These are phyloP conservation scores for Suillus clintonianus DNA, from an alignment of 768 basidiomycete genomes.

Conservation along the genomic window DNA sequence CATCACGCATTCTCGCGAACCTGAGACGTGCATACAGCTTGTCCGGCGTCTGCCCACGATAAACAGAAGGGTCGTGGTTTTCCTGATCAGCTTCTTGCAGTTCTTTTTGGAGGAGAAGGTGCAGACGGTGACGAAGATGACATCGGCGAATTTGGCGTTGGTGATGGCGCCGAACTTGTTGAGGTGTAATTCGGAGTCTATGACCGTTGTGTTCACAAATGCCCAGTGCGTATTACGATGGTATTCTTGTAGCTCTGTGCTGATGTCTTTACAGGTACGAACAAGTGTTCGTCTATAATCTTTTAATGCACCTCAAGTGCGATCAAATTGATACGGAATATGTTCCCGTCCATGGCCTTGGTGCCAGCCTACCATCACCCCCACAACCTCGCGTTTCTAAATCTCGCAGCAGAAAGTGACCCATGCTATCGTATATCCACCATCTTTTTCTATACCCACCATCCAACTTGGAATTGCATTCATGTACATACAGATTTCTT, in stretches of 20 bases:
- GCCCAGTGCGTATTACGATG: conserved; percentile 63
- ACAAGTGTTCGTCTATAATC: conserved; percentile 83
- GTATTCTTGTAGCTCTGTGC: background rate
- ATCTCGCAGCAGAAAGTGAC: conserved; percentile 53
- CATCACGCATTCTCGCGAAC: conserved; percentile 65
- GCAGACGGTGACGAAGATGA: conserved; percentile 83
- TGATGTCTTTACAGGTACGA: conserved; percentile 62
- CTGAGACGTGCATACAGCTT: conserved; percentile 71
- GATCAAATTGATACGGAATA: conserved; percentile 76
- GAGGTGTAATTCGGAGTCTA: conserved; percentile 84
- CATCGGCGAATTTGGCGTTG: conserved; percentile 80
- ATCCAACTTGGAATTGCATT: background rate
- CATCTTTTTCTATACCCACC: conserved; percentile 4
- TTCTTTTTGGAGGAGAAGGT: conserved; percentile 81
- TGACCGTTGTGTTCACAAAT: conserved; percentile 89
- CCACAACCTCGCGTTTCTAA: conserved; percentile 51
- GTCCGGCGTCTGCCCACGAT: conserved; percentile 79
- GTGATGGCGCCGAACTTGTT: conserved; percentile 93
- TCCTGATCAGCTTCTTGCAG: conserved; percentile 89
- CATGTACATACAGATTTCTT: background rate
- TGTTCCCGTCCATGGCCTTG: conserved; percentile 76
- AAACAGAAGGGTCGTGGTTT: conserved; percentile 83
- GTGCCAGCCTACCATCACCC: conserved; percentile 54
- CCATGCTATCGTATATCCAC: background rate
- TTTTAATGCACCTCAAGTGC: conserved; percentile 79